Base-by-base conservation (phyloP, 495 filamentous ascomycete genomes). In the Trichoderma orchidacearum region DNA sequence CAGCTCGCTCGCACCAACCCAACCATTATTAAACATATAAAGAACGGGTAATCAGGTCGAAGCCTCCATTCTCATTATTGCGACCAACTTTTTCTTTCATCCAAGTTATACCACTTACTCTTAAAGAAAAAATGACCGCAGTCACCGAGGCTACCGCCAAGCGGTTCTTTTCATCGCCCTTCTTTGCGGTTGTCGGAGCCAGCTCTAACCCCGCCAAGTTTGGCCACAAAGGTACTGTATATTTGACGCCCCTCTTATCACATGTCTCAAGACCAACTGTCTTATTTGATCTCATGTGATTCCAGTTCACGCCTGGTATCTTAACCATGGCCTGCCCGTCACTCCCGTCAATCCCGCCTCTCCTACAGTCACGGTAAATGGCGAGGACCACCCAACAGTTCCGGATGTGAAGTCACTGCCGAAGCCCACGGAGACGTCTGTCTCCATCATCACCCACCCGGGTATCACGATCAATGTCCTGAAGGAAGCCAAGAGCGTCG, bases 161-260 rank as follows among this genome's bases (percentile, higher is more conserved):
- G 56, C 75, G 76, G 8, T 96, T 98, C 78, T 95, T 98, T 77
- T 76, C 79, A 27, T 86, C 87, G 17, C 79, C 86, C 31, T 76
- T 79, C 60, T 98, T 89, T 66, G 92, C 91, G 53, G 92, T 98
- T 38, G 90, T 92, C 32, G 92, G 92, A 58, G 93, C 93, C 5
- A 89, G 84, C 71, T 85, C 84, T 45, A 88, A 93, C 68, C 70
- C 87, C 51, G 69, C 74, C 58, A 95, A 96, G 67, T 96, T 85
- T 66, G 93, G 93, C n/a, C 87, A 94, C 72, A 91, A 91, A 74
- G 80, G 90, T 89, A 50, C 8, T 6, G n/a, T n/a, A n/a, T 67
- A 51, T 73, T 54, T 30, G 41, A n/a, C 53, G 29, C 48, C 23
- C 52, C n/a, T 53, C 41, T 60, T n/a, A n/a, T n/a, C n/a, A n/a